Conservation (phyloP, 2,329 filamentous ascomycete genomes). For the Chaetomiaceae sp. region DNA sequence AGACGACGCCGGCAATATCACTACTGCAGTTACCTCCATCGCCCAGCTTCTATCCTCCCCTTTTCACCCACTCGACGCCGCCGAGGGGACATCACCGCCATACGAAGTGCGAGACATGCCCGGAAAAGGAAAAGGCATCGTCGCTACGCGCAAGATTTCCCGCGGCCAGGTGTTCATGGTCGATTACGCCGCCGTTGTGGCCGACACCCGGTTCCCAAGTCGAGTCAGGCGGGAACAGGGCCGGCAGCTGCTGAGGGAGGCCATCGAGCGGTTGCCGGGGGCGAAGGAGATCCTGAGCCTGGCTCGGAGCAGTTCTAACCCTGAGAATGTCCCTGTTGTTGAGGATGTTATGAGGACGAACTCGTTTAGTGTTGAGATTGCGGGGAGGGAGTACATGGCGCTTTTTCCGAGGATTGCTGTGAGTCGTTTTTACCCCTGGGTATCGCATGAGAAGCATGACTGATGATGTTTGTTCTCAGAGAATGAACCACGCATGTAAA, state of each 20-base stretch:
- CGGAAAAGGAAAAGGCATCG: constrained; percentile 33
- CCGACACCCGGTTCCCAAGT: constrained; percentile 24
- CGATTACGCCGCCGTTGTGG: constrained; percentile 31
- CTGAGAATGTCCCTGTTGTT: constrained; percentile 24
- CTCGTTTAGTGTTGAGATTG: constrained; percentile 30
- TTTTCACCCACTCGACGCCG: background rate
- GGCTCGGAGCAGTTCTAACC: constrained; percentile 30
- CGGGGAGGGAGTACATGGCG: constrained; percentile 26
- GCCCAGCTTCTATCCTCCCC: background rate
- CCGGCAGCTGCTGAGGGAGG: constrained; percentile 28
- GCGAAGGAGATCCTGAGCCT: constrained; percentile 27
- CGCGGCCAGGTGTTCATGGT: constrained; percentile 33
- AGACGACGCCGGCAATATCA: background rate
- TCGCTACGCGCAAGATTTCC: constrained; percentile 31
- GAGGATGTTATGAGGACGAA: constrained; percentile 36
- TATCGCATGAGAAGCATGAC: background rate
- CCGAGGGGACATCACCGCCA: constrained; percentile 17
- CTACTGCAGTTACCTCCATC: background rate
- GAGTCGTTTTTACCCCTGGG: constrained; percentile 11
- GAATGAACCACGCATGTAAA: constrained; percentile 36
- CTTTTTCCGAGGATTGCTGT: constrained; percentile 35
- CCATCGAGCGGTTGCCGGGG: constrained; percentile 28
- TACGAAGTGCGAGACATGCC: constrained; percentile 30
- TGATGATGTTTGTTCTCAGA: constrained; percentile 22
- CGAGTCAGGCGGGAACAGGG: constrained; percentile 24